Conservation (phyloP, 306 rosid species). For the Astragalus membranaceus region DNA sequence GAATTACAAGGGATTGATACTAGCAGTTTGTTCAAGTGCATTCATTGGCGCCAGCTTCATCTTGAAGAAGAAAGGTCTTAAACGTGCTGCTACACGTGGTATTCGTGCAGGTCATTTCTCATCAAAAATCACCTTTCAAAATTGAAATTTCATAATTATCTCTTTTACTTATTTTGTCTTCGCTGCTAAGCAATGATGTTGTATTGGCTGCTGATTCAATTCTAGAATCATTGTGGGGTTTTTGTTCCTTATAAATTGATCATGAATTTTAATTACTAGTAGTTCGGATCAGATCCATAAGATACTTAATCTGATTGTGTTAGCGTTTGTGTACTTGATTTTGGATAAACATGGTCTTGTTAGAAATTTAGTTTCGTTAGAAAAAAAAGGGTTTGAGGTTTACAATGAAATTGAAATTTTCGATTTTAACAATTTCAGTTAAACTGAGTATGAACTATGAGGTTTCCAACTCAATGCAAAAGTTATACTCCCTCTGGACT, state of each 20-base stretch:
- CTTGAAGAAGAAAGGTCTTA: conserved; percentile 93
- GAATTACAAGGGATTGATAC: conserved; percentile 59
- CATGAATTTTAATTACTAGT: neutral
- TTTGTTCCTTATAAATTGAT: neutral
- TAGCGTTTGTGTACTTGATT: neutral
- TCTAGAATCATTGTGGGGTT: neutral
- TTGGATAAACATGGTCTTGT: neutral
- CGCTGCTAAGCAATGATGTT: neutral
- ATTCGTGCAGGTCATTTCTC: conserved; percentile 63
- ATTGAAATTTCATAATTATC: neutral
- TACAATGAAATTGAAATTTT: neutral
- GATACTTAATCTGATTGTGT: neutral
- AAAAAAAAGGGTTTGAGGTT: neutral
- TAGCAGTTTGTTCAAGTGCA: conserved; percentile 75
- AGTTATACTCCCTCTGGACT: too few species aligned
- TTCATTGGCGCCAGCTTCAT: conserved; percentile 89
- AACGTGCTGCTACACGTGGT: conserved; percentile 70
- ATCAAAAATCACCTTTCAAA: neutral
- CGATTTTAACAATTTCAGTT: too few species aligned
- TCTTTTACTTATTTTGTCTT: neutral
- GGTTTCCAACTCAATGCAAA: neutral
- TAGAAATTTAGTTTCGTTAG: neutral
- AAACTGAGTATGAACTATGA: neutral
- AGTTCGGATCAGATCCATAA: conserved; percentile 11
- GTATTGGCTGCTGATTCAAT: neutral